Percentiles rank a stretch among this genome's conserved stretches.
Evolutionary conservation across 2,329 filamentous ascomycete species (phyloP).

Genomic region (Colletotrichum sidae): DNA sequence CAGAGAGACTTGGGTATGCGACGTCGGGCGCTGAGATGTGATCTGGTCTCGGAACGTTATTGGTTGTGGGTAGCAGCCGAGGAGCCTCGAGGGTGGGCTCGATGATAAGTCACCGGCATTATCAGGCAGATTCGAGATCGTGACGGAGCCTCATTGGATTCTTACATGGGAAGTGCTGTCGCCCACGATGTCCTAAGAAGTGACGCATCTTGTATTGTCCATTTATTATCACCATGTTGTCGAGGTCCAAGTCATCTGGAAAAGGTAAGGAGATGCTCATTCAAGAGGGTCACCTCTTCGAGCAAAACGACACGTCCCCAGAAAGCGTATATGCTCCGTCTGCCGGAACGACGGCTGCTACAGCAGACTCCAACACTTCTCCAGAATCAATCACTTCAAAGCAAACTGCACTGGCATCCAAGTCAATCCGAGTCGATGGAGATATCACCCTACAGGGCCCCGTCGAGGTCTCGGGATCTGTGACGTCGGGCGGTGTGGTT

Average conservation of each 20-base stretch:
- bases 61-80: too few relatives aligned
- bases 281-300: conserved; percentile 32
- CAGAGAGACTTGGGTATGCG: too few relatives aligned
- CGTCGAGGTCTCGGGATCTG: conserved; percentile 59
- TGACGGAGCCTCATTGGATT: too few relatives aligned
- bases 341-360: conserved; percentile 39
- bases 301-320: conserved; percentile 7
- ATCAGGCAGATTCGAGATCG: too few relatives aligned
- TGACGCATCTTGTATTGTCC: too few relatives aligned
- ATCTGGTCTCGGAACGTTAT: too few relatives aligned
- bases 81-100: too few relatives aligned
- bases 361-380: conserved; percentile 25
- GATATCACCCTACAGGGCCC: conserved; percentile 56
- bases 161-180: too few relatives aligned
- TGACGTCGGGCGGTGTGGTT: conserved; percentile 59
- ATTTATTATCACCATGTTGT: neutral
- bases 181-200: too few relatives aligned
- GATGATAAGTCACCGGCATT: too few relatives aligned
- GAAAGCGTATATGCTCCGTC: conserved; percentile 41
- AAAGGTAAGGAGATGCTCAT: conserved; percentile 26
- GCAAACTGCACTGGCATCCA: conserved; percentile 46
- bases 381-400: conserved; percentile 30
- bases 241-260: conserved; percentile 7
- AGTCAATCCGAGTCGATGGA: conserved; percentile 56
- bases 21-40: too few relatives aligned